Evolutionary conservation across 208 protist species (phyloP).

Genomic region (Leishmania tarentolae): DNA sequence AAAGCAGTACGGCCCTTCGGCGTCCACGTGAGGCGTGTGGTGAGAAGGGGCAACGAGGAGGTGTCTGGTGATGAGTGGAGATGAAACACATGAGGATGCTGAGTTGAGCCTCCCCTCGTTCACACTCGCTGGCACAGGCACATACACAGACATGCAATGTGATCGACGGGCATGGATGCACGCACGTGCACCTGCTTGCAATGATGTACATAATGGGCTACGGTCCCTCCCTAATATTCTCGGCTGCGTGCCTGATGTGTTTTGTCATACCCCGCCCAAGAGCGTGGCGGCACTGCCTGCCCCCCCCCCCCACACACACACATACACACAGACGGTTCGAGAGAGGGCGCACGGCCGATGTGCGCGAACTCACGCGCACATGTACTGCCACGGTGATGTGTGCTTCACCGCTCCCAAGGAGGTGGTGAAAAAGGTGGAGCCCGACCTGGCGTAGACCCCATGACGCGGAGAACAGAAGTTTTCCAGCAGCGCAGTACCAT

Average conservation of each 20-base stretch:
- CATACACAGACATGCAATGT: not conserved
- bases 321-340: not conserved
- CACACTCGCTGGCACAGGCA: not conserved
- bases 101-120: not conserved
- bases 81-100: too few relatives aligned
- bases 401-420: not conserved
- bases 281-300: not conserved
- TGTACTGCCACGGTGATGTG: not conserved
- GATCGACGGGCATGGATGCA: not conserved
- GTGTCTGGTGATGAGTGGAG: not conserved
- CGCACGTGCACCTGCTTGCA: not conserved
- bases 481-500: not conserved
- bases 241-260: not conserved
- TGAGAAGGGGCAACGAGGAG: not conserved
- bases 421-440: not conserved
- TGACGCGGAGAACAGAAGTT: not conserved
- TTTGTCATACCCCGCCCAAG: not conserved
- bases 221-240: not conserved
- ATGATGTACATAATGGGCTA: slow-evolving; percentile 6
- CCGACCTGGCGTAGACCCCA: not conserved
- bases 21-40: not conserved
- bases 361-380: not conserved
- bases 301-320: too few relatives aligned
- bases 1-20: not conserved
- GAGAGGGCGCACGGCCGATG: not conserved